Evolutionary conservation across 306 rosid species (phyloP), one percentile per base, ranked within the genome.

Genomic region (Cicer bijugum): DNA sequence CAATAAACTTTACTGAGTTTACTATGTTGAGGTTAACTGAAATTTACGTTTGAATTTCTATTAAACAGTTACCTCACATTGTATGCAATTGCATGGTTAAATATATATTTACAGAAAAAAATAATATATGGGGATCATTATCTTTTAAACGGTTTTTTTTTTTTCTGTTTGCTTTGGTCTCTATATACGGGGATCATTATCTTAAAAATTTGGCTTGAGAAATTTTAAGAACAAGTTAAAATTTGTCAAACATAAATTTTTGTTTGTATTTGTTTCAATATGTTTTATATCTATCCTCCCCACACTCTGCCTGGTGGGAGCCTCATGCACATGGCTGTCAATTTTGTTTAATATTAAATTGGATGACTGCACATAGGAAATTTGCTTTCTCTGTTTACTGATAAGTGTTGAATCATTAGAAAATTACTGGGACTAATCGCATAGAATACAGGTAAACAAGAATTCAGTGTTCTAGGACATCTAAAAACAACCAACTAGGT

Each of bases 251-350:
- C 68, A 35, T 14, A 12, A 6, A 53, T 16, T 51, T 68, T 37
- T 74, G 20, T 66, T 65, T 62, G 63, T 69, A 57, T 62, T 81
- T 83, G 15, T 28, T 71, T 77, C 46, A 59, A 68, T 60, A 19
- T 50, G 72, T 23, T 9, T 7, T 57, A 17, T 8, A 10, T 28
- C 16, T 57, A 11, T 39, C 16, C 63, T 57, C 40, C 62, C 4
- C 11, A 56, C n/a, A 19, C 8, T 39, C 40, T 4, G 6, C 9
- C 63, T 11, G 15, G 16, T 33, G 8, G 63, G 7, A 57, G 63
- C 63, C 63, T 23, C 14, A 14, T 23, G 63, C 15, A 57, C 28
- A 2, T 38, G 63, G 39, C 40, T 1, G 14, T 8, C 63, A 16
- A 16, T 39, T 70, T 52, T 70, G 51, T 44, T 50, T 16, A 70